phyloP scores from a whole-genome alignment of 129 eudicot species.

The Smallanthus sonchifolius region DNA sequence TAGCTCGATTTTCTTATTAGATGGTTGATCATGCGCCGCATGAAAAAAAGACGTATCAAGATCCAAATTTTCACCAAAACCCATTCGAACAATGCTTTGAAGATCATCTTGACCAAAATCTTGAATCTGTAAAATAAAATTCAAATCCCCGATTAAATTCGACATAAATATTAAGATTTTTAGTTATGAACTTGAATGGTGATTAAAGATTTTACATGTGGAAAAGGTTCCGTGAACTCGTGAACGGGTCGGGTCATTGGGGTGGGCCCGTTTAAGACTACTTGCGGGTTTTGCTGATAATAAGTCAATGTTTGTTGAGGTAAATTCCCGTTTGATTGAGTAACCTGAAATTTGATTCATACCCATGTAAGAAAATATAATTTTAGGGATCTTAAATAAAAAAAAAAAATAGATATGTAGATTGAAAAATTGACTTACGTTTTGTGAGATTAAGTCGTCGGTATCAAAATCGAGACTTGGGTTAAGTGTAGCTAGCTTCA shows the following conservation, averaged over 20 bases:
- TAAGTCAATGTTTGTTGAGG: constrained; percentile 43
- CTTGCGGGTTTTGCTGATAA: constrained; percentile 52
- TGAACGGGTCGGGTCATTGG: constrained; percentile 40
- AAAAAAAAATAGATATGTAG: background rate
- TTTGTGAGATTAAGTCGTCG: constrained; percentile 41
- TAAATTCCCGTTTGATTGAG: constrained; percentile 39
- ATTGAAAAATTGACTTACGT: constrained; percentile 40
- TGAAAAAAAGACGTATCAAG: constrained; percentile 24
- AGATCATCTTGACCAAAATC: constrained; percentile 69
- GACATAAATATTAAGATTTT: background rate
- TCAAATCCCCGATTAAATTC: background rate
- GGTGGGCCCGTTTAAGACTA: constrained; percentile 30
- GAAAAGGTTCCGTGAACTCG: constrained; percentile 47
- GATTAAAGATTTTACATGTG: constrained; percentile 43
- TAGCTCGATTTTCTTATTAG: constrained; percentile 69
- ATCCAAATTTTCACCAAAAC: constrained; percentile 49
- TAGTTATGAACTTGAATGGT: background rate
- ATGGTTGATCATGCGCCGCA: constrained; percentile 28
- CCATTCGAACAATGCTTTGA: constrained; percentile 89
- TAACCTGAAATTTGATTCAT: constrained; percentile 36
- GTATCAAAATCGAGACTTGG: constrained; percentile 58
- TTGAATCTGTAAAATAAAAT: constrained; percentile 40
- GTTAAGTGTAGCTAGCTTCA: constrained; percentile 82
- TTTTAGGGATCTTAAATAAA: background rate
- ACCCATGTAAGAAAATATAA: constrained; percentile 11